These are phyloP conservation scores for Boletus rubroflammeus DNA, from an alignment of 768 basidiomycete genomes.

Conservation along the genomic window DNA sequence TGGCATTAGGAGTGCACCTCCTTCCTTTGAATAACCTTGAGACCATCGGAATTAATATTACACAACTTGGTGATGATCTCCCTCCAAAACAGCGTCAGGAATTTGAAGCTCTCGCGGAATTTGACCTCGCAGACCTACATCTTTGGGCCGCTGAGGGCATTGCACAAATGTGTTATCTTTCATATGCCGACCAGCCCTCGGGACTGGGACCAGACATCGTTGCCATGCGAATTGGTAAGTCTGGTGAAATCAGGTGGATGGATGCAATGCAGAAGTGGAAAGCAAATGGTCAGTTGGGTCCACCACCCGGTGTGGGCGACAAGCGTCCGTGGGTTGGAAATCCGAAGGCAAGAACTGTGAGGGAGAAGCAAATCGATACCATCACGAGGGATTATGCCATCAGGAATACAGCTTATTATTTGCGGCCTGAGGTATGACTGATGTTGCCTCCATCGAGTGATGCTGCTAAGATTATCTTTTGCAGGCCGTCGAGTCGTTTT, in stretches of 20 bases:
- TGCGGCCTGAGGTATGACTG: constrained; percentile 64
- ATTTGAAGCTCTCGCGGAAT: constrained; percentile 39
- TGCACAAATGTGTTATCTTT: constrained; percentile 65
- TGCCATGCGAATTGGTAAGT: constrained; percentile 31
- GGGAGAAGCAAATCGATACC: constrained; percentile 21
- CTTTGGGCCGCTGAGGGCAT: constrained; percentile 75
- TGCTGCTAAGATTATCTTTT: neutral
- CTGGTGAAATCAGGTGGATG: constrained; percentile 26
- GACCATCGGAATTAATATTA: constrained; percentile 44
- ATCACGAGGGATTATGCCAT: constrained; percentile 52
- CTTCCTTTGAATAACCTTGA: constrained; percentile 55
- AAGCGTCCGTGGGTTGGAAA: constrained; percentile 29
- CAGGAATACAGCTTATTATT: constrained; percentile 45
- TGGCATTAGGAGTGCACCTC: constrained; percentile 66
- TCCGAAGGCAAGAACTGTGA: constrained; percentile 13
- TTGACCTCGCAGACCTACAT: constrained; percentile 61
- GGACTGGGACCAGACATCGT: constrained; percentile 66
- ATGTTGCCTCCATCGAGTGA: neutral
- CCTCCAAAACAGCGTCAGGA: constrained; percentile 23
- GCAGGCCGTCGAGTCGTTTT: constrained; percentile 72
- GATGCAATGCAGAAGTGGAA: constrained; percentile 46
- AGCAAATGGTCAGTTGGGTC: constrained; percentile 40
- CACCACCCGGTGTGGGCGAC: constrained; percentile 52
- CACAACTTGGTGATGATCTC: constrained; percentile 32
- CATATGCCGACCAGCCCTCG: constrained; percentile 66